Base-by-base conservation (phyloP, 345 rosid genomes). In the Noccaea bulbosa region DNA sequence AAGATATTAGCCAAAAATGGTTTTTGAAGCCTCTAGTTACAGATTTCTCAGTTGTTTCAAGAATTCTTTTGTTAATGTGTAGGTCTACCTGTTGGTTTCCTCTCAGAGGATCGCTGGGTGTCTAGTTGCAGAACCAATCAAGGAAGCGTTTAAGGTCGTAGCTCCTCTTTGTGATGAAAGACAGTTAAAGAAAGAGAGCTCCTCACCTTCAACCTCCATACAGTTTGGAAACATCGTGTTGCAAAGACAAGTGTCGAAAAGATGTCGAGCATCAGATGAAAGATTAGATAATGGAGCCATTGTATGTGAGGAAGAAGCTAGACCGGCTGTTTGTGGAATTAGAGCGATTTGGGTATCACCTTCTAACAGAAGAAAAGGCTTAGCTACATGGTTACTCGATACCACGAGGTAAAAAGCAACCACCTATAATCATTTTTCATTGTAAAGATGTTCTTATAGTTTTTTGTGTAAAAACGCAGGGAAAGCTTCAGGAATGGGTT, bases 331-430 rank as follows among this genome's bases (percentile, higher is more conserved):
- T 12, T 94, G 96, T 46, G 97, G 99, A 62, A 67, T 94, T 32
- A 81, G 99, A 81, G 99, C 92, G 3, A 78, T 91, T 44, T 91
- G 99, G 99, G 93, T 91, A 56, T 73, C 91, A 63, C 95, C 96
- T 37, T 81, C 83, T 44, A 86, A 88, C 76, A 83, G 97, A 82
- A 85, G 91, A 78, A 89, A 84, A 77, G 82, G 82, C 63, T 73
- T 91, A 59, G 99, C 97, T 4, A 85, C 79, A 33, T 78, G 41
- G 16, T 84, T 94, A 54, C 85, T 94, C 6, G 92, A 94, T 49
- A 91, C 89, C 52, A 80, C 74, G n/a, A 85, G 96, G 97, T 89
- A 83, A 71, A 46, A 5, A 66, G 49, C 14, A 54, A 73, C 43
- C 12, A 34, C 54, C 5, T n/a, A 6, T 4, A 60, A 52, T 14